Conservation (phyloP, 169 alveolate genomes). For the Eimeria sp. region DNA sequence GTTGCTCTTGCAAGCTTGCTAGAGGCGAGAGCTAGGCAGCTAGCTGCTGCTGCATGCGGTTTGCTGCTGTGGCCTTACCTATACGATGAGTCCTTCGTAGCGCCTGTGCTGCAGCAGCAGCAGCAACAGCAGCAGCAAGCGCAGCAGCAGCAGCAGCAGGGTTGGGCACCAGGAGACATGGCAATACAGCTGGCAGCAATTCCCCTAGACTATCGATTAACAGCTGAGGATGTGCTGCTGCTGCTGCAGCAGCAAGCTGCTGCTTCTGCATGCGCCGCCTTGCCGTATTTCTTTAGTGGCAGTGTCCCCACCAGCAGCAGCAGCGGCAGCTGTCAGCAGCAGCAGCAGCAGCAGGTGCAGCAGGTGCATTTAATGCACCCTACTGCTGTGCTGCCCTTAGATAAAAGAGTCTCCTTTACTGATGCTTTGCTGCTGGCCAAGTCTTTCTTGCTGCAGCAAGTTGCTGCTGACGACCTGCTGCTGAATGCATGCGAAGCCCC, state of each 20-base stretch:
- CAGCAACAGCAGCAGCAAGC: slow-evolving; percentile 28
- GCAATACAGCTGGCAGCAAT: slow-evolving; percentile 36
- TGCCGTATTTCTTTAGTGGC: background rate
- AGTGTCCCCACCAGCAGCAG: slow-evolving; percentile 15
- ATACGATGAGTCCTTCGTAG: slow-evolving; percentile 40
- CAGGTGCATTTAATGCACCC: slow-evolving; percentile 5
- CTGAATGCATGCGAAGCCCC: slow-evolving; percentile 41
- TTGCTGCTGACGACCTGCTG: background rate
- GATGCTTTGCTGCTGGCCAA: slow-evolving; percentile 35
- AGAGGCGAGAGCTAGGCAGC: slow-evolving; percentile 41
- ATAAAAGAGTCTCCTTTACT: background rate
- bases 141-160: background rate
- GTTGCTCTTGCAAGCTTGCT: background rate
- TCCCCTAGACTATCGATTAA: slow-evolving; percentile 4
- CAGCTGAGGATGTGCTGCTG: slow-evolving; percentile 36
- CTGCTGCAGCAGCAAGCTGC: slow-evolving; percentile 59
- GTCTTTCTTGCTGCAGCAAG: slow-evolving; percentile 36
- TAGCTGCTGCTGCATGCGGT: slow-evolving; percentile 42
- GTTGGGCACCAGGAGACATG: slow-evolving; percentile 24
- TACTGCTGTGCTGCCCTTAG: slow-evolving; percentile 27
- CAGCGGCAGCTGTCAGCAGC: slow-evolving; percentile 15
- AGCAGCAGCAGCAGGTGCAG: slow-evolving; percentile 30
- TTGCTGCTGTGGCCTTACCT: slow-evolving; percentile 45
- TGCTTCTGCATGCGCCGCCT: background rate
- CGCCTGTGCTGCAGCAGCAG: slow-evolving; percentile 18